Base-by-base conservation (phyloP, 306 rosid species). In the Morella rubra region DNA sequence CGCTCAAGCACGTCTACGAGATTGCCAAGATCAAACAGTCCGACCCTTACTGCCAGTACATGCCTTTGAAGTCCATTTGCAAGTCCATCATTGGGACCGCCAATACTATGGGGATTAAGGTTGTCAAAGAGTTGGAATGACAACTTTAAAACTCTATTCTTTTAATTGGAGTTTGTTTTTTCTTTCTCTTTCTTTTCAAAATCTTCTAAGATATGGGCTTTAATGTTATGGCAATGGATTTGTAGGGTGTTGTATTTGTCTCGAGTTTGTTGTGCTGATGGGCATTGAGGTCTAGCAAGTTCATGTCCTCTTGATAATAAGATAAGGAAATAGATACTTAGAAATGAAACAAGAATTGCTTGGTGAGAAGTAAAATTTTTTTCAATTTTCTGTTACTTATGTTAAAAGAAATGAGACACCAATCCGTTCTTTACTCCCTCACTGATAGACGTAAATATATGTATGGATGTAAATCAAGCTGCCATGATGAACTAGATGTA, bases 71-170 rank as follows among this genome's bases (percentile, higher is more conserved):
- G 45, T 92, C 96, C 7, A 88, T 95, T 51, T 86, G 87, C 2
- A 94, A 94, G 84, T 86, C 96, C 8, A 76, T 92, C 67, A 89
- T 89, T 12, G 97, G 96, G 40, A 95, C 96, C 4, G 97, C 98
- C 0, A 89, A 83, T 12, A 62, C 87, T 54, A 95, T 90, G 96
- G 97, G 98, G 69, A 90, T 90, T 32, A 76, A 85, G 89, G 88
- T 92, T 55, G 93, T 86, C 4, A 88, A 88, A 81, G 95, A 90
- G 40, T 87, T 90, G 81, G 96, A 91, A 16, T 91, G 78, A 89
- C 54, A n/a, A 62, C 42, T 60, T 46, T 10, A 71, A 60, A 56
- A 22, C 68, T 50, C 67, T 18, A 72, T 58, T 45, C 44, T 50
- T 9, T 58, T 61, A 22, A 19, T 15, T 49, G 32, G 64, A 14